Conservation (phyloP, 2,329 filamentous ascomycete genomes). For the Knufia petricola region DNA sequence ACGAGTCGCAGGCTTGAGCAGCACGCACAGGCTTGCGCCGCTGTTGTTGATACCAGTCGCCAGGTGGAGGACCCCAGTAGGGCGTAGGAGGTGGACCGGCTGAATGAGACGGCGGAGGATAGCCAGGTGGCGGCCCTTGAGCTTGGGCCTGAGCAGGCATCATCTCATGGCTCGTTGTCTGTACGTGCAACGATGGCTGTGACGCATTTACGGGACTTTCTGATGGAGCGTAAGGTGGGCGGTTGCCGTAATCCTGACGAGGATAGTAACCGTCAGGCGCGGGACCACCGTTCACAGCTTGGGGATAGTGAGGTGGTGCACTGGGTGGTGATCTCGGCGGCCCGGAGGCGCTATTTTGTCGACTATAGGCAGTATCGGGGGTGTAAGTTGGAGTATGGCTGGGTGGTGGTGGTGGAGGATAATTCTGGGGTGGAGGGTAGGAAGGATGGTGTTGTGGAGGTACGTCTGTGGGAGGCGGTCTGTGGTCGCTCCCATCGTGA, state of each 20-base stretch:
- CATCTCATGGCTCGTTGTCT: conserved; percentile 21
- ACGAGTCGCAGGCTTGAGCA: conserved; percentile 76
- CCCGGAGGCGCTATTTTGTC: conserved; percentile 20
- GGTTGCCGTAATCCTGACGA: conserved; percentile 18
- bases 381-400: conserved; percentile 17
- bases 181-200: conserved; percentile 18
- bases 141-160: conserved; percentile 18
- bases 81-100: conserved; percentile 17
- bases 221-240: conserved; percentile 19
- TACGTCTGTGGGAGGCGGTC: conserved; percentile 18
- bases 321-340: conserved; percentile 21
- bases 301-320: conserved; percentile 18
- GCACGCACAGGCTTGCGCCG: conserved; percentile 22
- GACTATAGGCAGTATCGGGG: conserved; percentile 19
- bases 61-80: conserved; percentile 11
- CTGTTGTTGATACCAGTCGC: conserved; percentile 3
- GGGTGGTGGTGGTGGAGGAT: conserved; percentile 13
- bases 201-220: conserved; percentile 20
- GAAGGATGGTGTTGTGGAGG: conserved; percentile 15
- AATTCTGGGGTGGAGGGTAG: conserved; percentile 13
- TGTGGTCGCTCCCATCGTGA: conserved; percentile 18
- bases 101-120: conserved; percentile 15
- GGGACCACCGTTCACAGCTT: conserved; percentile 16
- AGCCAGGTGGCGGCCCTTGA: conserved; percentile 14
- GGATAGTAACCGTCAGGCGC: conserved; percentile 14